Base-by-base conservation (phyloP, 2,329 filamentous ascomycete genomes). In the Claviceps sorghi region DNA sequence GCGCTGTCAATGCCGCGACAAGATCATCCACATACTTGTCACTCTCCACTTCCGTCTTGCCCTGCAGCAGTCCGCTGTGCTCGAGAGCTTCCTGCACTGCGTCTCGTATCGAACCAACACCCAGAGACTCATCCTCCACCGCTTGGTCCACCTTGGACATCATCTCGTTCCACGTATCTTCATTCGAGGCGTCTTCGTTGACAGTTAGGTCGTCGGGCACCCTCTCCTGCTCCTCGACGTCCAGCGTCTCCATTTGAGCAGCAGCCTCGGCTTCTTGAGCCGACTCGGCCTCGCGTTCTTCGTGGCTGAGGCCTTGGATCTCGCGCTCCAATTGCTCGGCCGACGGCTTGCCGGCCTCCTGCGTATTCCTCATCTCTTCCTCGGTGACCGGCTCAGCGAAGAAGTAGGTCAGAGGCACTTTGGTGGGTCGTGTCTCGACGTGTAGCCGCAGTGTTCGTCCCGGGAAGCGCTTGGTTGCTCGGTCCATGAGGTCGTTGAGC, bases 351-450 rank as follows among this genome's bases (percentile, higher is more conserved):
- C 79, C 82, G 15, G 74, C 74, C 22, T 73, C 77, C 64, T 97
- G 91, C n/a, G 93, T 86, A 13, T 69, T 66, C 19, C 84, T 71
- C 56, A 94, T 87, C 51, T 88, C 75, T 5, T 82, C 76, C 5
- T 86, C 77, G 0, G 78, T 78, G 51, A 97, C 82, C 3, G 93
- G 90, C 65, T 95, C 85, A 15, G 84, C 90, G 62, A 95, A 95
- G 51, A 97, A 80, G 62, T 95, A 91, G 79, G 95, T 90, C 60
- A 84, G 82, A 0, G 84, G 78, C 3, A 73, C 66, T 10, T 66
- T 66, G 8, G 73, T 74, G 1, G 72, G 70, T 11, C 87, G 78
- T 1, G 89, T 86, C 65, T 96, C 89, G 54, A 95, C 84, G 64
- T 90, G 83, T 40, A 96, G 65, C 11, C 89, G 84, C 5, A 96